phyloP scores from a whole-genome alignment of 495 filamentous ascomycete species.

The Daldinia grandis region DNA sequence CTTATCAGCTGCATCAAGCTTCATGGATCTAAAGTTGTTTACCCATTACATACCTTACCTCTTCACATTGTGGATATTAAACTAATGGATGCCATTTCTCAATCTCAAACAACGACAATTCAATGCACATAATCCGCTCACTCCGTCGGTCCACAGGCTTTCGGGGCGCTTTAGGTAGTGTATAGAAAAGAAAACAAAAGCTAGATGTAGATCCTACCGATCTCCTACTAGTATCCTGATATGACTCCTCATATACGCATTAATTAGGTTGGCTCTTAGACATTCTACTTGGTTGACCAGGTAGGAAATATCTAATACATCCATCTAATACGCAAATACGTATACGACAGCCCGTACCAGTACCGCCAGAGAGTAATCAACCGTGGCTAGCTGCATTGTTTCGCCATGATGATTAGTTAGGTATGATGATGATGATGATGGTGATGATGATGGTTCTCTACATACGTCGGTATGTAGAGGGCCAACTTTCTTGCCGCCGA shows the following conservation, averaged over 20 bases:
- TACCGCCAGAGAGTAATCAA: slow-evolving; percentile 12
- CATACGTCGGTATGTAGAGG: background rate
- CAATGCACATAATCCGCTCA: slow-evolving; percentile 34
- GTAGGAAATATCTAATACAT: background rate
- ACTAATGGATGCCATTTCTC: slow-evolving; percentile 27
- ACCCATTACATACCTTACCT: slow-evolving; percentile 5
- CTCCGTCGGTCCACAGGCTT: slow-evolving; percentile 19
- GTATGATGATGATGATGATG: slow-evolving; percentile 11
- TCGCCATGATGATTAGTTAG: slow-evolving; percentile 13
- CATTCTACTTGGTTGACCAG: slow-evolving; percentile 4
- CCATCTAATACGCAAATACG: background rate
- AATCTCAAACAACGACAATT: slow-evolving; percentile 34
- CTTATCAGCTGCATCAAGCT: slow-evolving; percentile 30
- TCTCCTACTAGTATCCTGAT: slow-evolving; percentile 11
- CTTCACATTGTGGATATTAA: slow-evolving; percentile 33
- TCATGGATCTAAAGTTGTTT: slow-evolving; percentile 27
- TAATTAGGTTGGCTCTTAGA: slow-evolving; percentile 15
- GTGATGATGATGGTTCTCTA: background rate
- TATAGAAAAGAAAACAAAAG: slow-evolving; percentile 29
- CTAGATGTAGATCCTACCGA: slow-evolving; percentile 24
- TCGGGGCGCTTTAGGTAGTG: slow-evolving; percentile 7
- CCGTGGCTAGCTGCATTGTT: slow-evolving; percentile 35
- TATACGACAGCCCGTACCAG: background rate
- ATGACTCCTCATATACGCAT: slow-evolving; percentile 10
- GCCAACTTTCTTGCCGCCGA: slow-evolving; percentile 21